Evolutionary conservation across 257 asterid genomes (phyloP), one percentile per base, ranked within the genome.

Genomic region (Parsonsia alboflavescens): DNA sequence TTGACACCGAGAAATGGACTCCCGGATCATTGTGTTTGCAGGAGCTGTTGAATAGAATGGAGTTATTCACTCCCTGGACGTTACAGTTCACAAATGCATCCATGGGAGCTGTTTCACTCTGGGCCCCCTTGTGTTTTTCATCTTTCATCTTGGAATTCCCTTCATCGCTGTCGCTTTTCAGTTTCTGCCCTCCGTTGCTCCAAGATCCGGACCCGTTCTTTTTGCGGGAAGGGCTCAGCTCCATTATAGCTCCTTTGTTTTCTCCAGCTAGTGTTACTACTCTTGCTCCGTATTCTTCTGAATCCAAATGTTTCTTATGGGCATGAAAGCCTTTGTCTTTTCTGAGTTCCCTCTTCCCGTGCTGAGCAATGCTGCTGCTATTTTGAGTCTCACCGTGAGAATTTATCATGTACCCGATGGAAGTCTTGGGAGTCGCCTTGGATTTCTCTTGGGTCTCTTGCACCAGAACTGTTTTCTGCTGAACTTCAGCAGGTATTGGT

Each of bases 191-290:
- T 12, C 59, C 68, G 26, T 77, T 64, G 56, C 48, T 74, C 45
- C 62, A 46, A 15, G 36, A 10, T 53, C 53, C 42, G 15, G 21
- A 52, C 24, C 64, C 28, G 21, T 22, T 44, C 67, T 78, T 88
- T 79, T 84, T 88, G 50, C 67, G 85, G 56, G 82, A 75, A 28
- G 84, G 75, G 45, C 54, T 82, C 39, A 91, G 48, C 39, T 88
- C 90, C 98, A 93, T 89, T 5, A 88, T 69, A 0, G 98, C 96
- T 8, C 98, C 98, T 82, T 80, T 87, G 82, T 93, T 93, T 26
- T 91, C 93, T 1, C 98, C 98, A 2, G 89, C 88, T 21, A 91
- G 88, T 8, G 93, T 85, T 67, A 93, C 84, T 28, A 91, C 70
- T 16, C 89, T 83, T 80, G 73, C 59, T 8, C 89, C 93, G 10